Percentiles rank a stretch among this genome's conserved stretches.
Evolutionary conservation across 495 filamentous ascomycete species (phyloP).

Genomic region (Parmelia sp.): DNA sequence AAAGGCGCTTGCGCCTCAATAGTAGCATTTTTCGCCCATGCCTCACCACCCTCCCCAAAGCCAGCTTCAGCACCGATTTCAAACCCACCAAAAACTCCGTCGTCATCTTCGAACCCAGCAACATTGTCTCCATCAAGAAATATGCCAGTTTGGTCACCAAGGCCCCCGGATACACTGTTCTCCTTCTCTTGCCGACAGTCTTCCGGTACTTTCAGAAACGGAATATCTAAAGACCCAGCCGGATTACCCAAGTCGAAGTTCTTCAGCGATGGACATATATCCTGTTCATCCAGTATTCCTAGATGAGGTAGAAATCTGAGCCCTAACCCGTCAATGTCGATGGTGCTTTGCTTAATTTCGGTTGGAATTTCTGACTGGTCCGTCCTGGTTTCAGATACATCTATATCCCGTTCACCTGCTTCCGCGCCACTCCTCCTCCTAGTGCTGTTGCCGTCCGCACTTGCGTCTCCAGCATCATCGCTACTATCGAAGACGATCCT

Average conservation of each 20-base stretch:
- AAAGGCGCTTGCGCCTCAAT: constrained; percentile 50
- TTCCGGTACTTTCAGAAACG: constrained; percentile 84
- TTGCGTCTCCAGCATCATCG: constrained; percentile 71
- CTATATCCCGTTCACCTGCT: constrained; percentile 31
- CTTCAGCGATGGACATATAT: constrained; percentile 93
- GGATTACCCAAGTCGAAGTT: constrained; percentile 83
- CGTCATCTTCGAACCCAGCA: constrained; percentile 68
- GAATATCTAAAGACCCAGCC: constrained; percentile 77
- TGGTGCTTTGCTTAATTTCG: constrained; percentile 58
- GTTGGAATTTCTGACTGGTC: constrained; percentile 36
- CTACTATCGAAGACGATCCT: constrained; percentile 97
- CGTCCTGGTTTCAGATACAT: constrained; percentile 34
- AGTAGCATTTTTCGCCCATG: constrained; percentile 59
- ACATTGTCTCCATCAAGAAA: constrained; percentile 78
- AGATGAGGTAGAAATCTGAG: constrained; percentile 85
- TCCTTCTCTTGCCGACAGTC: constrained; percentile 66
- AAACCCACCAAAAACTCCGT: constrained; percentile 64
- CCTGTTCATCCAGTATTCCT: constrained; percentile 66
- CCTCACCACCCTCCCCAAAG: constrained; percentile 65
- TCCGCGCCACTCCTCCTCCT: constrained; percentile 41
- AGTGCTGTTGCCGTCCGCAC: constrained; percentile 42
- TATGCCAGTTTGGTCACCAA: constrained; percentile 67
- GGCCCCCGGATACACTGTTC: constrained; percentile 43
- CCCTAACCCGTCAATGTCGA: constrained; percentile 69
- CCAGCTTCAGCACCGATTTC: constrained; percentile 63